Percentiles rank a stretch among this genome's conserved stretches.
Evolutionary conservation across 805 yeast genomes (phyloP).

Genomic region (Grigorovia transvaalensis): DNA sequence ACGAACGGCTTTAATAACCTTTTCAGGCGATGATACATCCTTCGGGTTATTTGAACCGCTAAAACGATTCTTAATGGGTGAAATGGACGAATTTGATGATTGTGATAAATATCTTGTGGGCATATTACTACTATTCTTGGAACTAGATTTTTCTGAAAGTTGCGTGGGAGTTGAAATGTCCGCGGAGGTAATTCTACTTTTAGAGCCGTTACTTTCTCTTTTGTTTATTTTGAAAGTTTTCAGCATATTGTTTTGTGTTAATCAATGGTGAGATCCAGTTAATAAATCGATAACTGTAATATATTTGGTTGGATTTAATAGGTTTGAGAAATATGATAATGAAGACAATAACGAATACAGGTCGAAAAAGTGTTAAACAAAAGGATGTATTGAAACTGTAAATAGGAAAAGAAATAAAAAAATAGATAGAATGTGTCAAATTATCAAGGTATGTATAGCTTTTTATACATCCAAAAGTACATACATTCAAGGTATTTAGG

Average conservation of each 20-base stretch:
- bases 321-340: too few relatives aligned
- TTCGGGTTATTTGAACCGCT: conserved; percentile 7
- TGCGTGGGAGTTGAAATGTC: conserved; percentile 29
- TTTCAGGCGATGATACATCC: conserved; percentile 41
- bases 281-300: not conserved
- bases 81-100: conserved; percentile 3
- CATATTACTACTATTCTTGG: conserved; percentile 17
- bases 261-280: not conserved
- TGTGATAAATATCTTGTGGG: conserved; percentile 12
- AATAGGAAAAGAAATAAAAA: too few relatives aligned
- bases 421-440: not conserved
- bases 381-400: not conserved
- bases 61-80: conserved; percentile 3
- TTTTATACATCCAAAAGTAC: too few relatives aligned
- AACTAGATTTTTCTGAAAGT: conserved; percentile 11
- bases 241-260: conserved; percentile 8
- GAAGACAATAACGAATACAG: too few relatives aligned
- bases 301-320: not conserved
- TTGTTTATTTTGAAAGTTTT: conserved; percentile 24
- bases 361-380: not conserved
- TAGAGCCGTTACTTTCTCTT: conserved; percentile 19
- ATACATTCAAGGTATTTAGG: not conserved
- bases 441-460: not conserved
- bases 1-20: conserved; percentile 72
- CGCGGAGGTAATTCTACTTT: conserved; percentile 26